These are phyloP conservation scores for Pichia sp. DNA, from an alignment of 1,139 yeast species.

Conservation along the genomic window DNA sequence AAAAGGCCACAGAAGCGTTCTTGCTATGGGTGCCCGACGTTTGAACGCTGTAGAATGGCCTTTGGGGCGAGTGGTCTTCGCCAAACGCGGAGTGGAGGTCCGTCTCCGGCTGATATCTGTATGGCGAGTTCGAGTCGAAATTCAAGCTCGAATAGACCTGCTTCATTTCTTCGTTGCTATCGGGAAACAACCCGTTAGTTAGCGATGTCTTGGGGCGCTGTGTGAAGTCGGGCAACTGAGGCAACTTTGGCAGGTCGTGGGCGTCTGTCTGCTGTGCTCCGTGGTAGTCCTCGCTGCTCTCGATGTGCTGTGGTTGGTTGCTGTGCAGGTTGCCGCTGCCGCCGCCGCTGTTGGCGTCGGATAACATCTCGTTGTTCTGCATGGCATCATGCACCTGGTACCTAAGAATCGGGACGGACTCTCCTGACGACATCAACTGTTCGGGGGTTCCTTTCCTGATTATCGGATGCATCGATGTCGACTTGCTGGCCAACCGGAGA, in stretches of 20 bases:
- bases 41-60: constrained; percentile 2
- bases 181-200: background rate
- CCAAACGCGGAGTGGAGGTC: background rate
- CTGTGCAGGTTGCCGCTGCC: background rate
- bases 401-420: background rate
- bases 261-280: background rate
- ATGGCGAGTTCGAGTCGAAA: background rate
- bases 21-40: constrained; percentile 5
- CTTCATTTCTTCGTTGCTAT: background rate
- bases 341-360: background rate
- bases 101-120: background rate
- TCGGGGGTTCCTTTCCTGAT: background rate
- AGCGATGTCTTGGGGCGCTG: constrained; percentile 11
- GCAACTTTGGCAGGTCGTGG: constrained; percentile 2
- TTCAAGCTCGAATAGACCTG: background rate
- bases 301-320: background rate
- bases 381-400: constrained; percentile 3
- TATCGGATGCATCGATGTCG: background rate
- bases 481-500: background rate
- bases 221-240: constrained; percentile 15
- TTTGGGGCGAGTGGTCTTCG: background rate
- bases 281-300: background rate
- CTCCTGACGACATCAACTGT: background rate
- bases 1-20: constrained; percentile 26
- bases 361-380: background rate